Evolutionary conservation across 345 rosid genomes (phyloP).

Genomic region (Rhizophora apiculata): DNA sequence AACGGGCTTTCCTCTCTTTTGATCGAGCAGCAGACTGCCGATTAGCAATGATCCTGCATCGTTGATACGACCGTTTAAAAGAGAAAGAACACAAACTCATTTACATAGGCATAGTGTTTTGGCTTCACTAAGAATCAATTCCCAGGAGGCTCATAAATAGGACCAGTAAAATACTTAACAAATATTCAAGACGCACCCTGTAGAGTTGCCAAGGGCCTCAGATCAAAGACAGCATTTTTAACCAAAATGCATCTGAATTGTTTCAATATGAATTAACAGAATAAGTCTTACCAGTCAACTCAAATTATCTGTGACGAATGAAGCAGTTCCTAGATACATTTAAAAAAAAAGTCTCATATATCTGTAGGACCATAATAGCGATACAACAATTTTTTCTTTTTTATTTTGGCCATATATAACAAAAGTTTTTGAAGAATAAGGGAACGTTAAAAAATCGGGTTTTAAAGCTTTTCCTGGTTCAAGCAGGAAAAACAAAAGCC

Average conservation of each 20-base stretch:
- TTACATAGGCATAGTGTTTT: not conserved
- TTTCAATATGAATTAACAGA: not conserved
- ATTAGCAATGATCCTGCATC: slow-evolving; percentile 75
- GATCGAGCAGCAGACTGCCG: slow-evolving; percentile 86
- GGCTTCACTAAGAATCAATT: not conserved
- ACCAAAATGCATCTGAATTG: not conserved
- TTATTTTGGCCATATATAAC: too few relatives aligned
- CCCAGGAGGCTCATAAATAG: not conserved
- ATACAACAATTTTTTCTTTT: too few relatives aligned
- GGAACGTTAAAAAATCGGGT: too few relatives aligned
- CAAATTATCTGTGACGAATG: too few relatives aligned
- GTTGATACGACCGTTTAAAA: not conserved
- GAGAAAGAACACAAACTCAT: not conserved
- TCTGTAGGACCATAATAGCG: too few relatives aligned
- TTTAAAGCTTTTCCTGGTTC: too few relatives aligned
- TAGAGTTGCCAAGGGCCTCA: not conserved
- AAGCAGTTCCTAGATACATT: too few relatives aligned
- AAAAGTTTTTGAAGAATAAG: too few relatives aligned
- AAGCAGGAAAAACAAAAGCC: too few relatives aligned
- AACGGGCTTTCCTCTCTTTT: slow-evolving; percentile 75
- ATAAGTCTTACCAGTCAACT: not conserved
- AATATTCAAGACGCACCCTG: not conserved
- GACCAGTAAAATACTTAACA: not conserved
- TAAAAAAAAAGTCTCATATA: too few relatives aligned
- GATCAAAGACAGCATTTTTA: not conserved